phyloP scores from a whole-genome alignment of 345 rosid species.

The Salix koriyanagi region DNA sequence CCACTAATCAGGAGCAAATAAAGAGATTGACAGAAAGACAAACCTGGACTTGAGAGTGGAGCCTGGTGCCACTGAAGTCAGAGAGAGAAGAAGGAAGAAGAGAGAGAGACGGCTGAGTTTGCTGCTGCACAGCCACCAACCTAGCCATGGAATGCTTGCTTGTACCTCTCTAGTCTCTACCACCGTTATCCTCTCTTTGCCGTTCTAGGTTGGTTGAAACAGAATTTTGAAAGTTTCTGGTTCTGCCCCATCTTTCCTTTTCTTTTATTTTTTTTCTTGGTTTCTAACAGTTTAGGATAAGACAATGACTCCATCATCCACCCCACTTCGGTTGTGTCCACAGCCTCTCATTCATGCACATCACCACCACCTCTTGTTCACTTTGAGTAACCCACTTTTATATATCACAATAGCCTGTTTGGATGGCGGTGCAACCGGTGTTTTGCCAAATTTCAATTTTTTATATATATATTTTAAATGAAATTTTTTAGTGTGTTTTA shows the following conservation, averaged over 20 bases:
- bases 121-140: constrained; percentile 65
- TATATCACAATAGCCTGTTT: background rate
- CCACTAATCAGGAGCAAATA: background rate
- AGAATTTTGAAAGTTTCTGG: constrained; percentile 18
- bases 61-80: constrained; percentile 80
- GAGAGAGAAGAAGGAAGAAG: constrained; percentile 74
- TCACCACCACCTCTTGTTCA: background rate
- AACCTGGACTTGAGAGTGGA: constrained; percentile 67
- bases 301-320: constrained; percentile 26
- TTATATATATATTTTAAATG: too few species aligned
- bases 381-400: background rate
- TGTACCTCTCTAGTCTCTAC: background rate
- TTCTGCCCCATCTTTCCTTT: background rate
- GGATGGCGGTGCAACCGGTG: too few species aligned
- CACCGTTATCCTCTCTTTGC: constrained; percentile 11
- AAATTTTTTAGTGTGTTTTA: too few species aligned
- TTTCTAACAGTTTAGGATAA: constrained; percentile 30
- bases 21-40: constrained; percentile 1
- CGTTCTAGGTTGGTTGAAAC: constrained; percentile 2
- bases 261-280: constrained; percentile 4
- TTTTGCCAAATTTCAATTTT: too few species aligned
- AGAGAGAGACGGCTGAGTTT: constrained; percentile 62
- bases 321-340: constrained; percentile 29
- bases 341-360: constrained; percentile 32
- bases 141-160: constrained; percentile 48